Percentiles rank a stretch among this genome's conserved stretches.
Evolutionary conservation across 2,329 filamentous ascomycete species (phyloP).

Genomic region (Colletotrichum agaves): DNA sequence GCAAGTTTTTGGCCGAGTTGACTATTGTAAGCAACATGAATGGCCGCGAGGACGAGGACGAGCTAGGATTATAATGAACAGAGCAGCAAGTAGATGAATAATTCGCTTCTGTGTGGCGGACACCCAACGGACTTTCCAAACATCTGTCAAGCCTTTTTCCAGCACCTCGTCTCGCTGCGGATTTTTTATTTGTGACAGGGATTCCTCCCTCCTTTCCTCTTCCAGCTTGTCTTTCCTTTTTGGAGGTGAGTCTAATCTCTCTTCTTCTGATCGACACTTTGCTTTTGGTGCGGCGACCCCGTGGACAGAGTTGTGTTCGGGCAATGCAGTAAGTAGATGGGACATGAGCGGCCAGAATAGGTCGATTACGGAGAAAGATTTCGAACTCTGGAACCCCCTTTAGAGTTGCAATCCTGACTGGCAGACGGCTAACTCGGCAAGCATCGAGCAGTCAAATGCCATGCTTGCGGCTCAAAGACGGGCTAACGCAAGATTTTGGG

Average conservation of each 20-base stretch:
- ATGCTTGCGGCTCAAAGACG: too few relatives aligned
- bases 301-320: too few relatives aligned
- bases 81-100: conserved; percentile 21
- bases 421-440: neutral
- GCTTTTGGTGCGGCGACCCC: neutral
- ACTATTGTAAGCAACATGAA: neutral
- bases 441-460: neutral
- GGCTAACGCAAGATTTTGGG: neutral
- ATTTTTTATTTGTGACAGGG: neutral
- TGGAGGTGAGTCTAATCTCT: neutral
- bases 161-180: conserved; percentile 29
- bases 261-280: neutral
- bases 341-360: neutral
- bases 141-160: conserved; percentile 12
- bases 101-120: neutral
- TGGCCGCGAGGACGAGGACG: conserved; percentile 28
- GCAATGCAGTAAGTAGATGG: neutral
- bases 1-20: conserved; percentile 14
- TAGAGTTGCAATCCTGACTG: neutral
- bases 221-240: neutral
- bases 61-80: conserved; percentile 26
- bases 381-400: neutral
- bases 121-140: neutral
- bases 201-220: neutral
- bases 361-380: neutral